These are phyloP conservation scores for Penicilliopsis zonata DNA, from an alignment of 495 filamentous ascomycete species.

Conservation along the genomic window DNA sequence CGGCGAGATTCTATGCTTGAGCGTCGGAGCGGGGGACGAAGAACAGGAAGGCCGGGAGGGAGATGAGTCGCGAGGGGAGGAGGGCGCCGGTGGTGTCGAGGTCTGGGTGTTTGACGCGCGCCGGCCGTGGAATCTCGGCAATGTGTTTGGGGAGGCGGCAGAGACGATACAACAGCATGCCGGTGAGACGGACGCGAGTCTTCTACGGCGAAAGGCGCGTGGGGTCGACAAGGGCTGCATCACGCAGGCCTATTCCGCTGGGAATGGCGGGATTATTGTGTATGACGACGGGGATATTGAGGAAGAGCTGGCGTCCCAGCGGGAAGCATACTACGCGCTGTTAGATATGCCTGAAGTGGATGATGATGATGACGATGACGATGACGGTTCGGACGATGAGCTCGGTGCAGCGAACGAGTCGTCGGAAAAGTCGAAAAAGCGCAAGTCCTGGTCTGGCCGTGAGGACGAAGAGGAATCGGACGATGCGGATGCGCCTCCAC, in stretches of 20 bases:
- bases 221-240: constrained; percentile 56
- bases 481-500: constrained; percentile 54
- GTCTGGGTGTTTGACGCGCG: constrained; percentile 90
- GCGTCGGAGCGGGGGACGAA: too few species aligned
- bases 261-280: constrained; percentile 75
- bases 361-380: constrained; percentile 47
- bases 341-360: constrained; percentile 84
- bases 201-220: constrained; percentile 34
- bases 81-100: constrained; percentile 65
- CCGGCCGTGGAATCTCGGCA: constrained; percentile 88
- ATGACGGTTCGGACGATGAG: constrained; percentile 28
- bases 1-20: constrained; percentile 57
- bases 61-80: too few species aligned
- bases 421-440: constrained; percentile 44
- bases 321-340: constrained; percentile 70
- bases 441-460: constrained; percentile 73
- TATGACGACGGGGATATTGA: constrained; percentile 96
- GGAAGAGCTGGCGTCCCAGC: constrained; percentile 63
- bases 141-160: constrained; percentile 72
- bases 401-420: constrained; percentile 27
- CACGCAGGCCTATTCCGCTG: constrained; percentile 54
- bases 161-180: constrained; percentile 26
- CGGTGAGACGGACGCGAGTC: constrained; percentile 35
- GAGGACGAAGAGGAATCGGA: constrained; percentile 61
- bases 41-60: constrained; percentile 39